A percentile compares a stretch with the other conserved stretches of the same genome.
Conservation (phyloP, 2,329 filamentous ascomycete genomes). For the Colletotrichum sp. region DNA sequence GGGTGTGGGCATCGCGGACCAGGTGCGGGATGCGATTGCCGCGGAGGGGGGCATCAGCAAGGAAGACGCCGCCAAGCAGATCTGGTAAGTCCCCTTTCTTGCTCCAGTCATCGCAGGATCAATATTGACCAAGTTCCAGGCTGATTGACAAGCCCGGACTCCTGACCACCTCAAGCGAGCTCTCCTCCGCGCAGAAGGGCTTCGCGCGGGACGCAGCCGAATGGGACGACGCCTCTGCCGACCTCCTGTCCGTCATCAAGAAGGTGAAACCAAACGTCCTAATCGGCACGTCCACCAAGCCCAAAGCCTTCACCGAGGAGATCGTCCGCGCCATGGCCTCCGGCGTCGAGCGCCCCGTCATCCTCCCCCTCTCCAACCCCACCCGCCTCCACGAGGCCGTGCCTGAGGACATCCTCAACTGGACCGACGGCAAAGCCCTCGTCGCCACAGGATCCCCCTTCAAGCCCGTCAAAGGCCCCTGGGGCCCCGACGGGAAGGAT, state of each 20-base stretch:
- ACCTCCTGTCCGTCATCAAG: conserved; percentile 71
- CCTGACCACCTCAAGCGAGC: conserved; percentile 65
- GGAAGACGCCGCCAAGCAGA: conserved; percentile 78
- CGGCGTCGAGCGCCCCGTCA: conserved; percentile 74
- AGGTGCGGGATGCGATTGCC: conserved; percentile 80
- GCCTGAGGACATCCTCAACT: conserved; percentile 75
- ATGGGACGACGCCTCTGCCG: conserved; percentile 63
- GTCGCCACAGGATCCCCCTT: conserved; percentile 88
- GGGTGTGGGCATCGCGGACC: conserved; percentile 85
- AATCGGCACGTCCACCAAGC: conserved; percentile 82
- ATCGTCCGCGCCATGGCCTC: conserved; percentile 77
- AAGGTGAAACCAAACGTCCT: conserved; percentile 79
- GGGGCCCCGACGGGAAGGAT: conserved; percentile 51
- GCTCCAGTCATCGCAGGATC: accelerated
- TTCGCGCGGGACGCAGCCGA: conserved; percentile 70
- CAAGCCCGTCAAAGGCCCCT: conserved; percentile 68
- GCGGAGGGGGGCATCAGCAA: conserved; percentile 69
- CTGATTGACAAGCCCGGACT: conserved; percentile 83
- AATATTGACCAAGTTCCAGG: conserved; percentile 46
- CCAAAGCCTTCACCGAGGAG: conserved; percentile 76
- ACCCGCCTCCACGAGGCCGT: conserved; percentile 83
- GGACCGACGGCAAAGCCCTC: conserved; percentile 79
- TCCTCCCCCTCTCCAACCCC: conserved; percentile 85
- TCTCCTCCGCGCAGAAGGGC: conserved; percentile 69
- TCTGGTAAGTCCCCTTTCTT: conserved; percentile 61